Conservation (phyloP, 495 filamentous ascomycete genomes). For the Sordaria brevicollis region DNA sequence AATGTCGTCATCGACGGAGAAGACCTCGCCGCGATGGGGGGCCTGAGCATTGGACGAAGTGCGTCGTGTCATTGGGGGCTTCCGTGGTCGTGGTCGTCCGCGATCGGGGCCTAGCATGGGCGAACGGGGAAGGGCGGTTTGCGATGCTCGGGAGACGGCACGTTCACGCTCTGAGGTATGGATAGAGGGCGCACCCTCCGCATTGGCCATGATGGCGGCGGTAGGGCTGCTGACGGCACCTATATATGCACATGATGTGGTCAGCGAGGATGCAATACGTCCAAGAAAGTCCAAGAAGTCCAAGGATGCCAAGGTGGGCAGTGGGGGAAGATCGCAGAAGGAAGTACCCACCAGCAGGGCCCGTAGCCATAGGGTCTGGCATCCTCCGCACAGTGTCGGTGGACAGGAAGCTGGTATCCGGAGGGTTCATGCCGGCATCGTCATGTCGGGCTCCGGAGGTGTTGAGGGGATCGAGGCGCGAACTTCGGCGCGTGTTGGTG, state of each 20-base stretch:
- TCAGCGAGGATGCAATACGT: not conserved
- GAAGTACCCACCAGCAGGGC: slow-evolving; percentile 22
- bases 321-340: not conserved
- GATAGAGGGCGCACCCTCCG: slow-evolving; percentile 19
- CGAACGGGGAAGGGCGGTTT: slow-evolving; percentile 24
- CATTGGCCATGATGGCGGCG: slow-evolving; percentile 9
- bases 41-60: slow-evolving; percentile 61
- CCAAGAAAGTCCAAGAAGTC: not conserved
- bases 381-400: slow-evolving; percentile 39
- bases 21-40: slow-evolving; percentile 75
- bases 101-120: slow-evolving; percentile 49
- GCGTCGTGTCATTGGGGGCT: slow-evolving; percentile 59
- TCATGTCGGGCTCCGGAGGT: slow-evolving; percentile 1
- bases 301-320: not conserved
- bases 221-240: slow-evolving; percentile 23
- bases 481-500: slow-evolving; percentile 30
- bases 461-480: slow-evolving; percentile 14
- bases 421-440: not conserved
- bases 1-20: slow-evolving; percentile 87
- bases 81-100: slow-evolving; percentile 49
- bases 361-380: slow-evolving; percentile 29
- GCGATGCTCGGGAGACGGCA: slow-evolving; percentile 16
- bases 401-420: slow-evolving; percentile 33
- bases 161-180: slow-evolving; percentile 17
- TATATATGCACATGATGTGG: not conserved